Evolutionary conservation across 1,284 basidiomycete species (phyloP), one percentile per base, ranked within the genome.

Genomic region (Grifola frondosa): DNA sequence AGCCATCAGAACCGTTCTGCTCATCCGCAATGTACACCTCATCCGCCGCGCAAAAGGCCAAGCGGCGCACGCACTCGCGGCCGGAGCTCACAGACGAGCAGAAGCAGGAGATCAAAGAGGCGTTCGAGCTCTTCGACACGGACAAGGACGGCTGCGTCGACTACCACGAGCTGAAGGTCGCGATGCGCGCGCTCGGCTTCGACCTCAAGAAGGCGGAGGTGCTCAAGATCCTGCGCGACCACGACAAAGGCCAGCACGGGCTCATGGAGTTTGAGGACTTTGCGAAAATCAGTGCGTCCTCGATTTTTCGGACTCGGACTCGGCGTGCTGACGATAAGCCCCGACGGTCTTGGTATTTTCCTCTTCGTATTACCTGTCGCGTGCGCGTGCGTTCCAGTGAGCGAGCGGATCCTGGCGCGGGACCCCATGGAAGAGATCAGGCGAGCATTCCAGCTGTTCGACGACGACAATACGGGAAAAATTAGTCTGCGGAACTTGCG

Each of bases 201-300:
- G 97, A 98, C 65, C 68, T 97, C 65, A 97, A 98, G 73, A 99
- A 99, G 71, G 91, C 92, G 0, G 97, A 99, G 67, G 95, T 99
- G 40, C 72, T 99, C 54, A 98, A 98, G 68, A 77, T 99, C 35
- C 73, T 99, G 47, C 75, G 93, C 32, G 96, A 98, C 59, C 81
- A 96, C 61, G 95, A 97, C 64, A 91, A 92, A 70, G 81, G 80
- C 5, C 89, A 88, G 1, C 86, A 90, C 52, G 88, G 89, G n/a
- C 68, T 97, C 49, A 95, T 99, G 84, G 89, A 92, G 50, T 97
- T 89, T 65, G 89, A 92, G 41, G 91, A 93, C 58, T 99, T 99
- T 64, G 86, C 90, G 37, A 91, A 91, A 74, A 93, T 97, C 64
- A 97, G 96, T 89, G 75, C 76, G 93, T 92, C 30, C 30, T 49